Percentiles rank a stretch among this genome's conserved stretches.
Evolutionary conservation across 805 yeast species (phyloP).

Genomic region (Nakazawaea molendinolei): DNA sequence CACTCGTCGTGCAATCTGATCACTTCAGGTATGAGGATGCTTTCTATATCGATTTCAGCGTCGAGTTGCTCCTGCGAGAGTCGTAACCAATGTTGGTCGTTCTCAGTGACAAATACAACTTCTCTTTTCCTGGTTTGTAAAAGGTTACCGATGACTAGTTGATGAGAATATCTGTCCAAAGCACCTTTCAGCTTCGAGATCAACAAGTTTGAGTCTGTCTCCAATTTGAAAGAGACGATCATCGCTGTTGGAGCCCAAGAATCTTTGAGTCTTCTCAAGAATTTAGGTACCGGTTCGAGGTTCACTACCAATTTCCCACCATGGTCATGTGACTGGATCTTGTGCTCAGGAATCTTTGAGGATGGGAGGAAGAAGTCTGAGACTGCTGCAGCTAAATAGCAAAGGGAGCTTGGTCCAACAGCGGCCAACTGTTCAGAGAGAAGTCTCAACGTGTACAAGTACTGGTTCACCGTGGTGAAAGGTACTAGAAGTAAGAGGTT

Average conservation of each 20-base stretch:
- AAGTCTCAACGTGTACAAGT: constrained; percentile 72
- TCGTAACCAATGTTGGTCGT: constrained; percentile 42
- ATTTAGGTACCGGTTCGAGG: constrained; percentile 94
- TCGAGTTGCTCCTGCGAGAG: constrained; percentile 35
- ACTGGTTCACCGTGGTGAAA: constrained; percentile 92
- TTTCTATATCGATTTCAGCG: constrained; percentile 59
- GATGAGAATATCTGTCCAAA: constrained; percentile 80
- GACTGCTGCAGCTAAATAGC: constrained; percentile 95
- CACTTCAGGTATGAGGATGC: constrained; percentile 73
- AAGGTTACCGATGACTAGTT: constrained; percentile 88
- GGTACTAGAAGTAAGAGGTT: constrained; percentile 66
- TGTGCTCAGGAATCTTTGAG: constrained; percentile 84
- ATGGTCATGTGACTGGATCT: constrained; percentile 76
- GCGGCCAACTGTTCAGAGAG: constrained; percentile 54
- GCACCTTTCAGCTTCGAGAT: constrained; percentile 75
- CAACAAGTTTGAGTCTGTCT: constrained; percentile 71
- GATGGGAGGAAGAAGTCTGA: constrained; percentile 92
- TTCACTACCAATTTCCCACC: constrained; percentile 77
- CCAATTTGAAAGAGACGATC: constrained; percentile 91
- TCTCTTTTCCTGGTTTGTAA: constrained; percentile 82
- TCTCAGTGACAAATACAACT: constrained; percentile 73
- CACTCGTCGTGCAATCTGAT: constrained; percentile 56
- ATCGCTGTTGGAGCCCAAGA: constrained; percentile 93
- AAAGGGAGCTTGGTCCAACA: constrained; percentile 54
- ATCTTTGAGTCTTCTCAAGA: constrained; percentile 78